phyloP scores from a whole-genome alignment of 352 stramenopile species.

The Globisporangium uncinulatum region DNA sequence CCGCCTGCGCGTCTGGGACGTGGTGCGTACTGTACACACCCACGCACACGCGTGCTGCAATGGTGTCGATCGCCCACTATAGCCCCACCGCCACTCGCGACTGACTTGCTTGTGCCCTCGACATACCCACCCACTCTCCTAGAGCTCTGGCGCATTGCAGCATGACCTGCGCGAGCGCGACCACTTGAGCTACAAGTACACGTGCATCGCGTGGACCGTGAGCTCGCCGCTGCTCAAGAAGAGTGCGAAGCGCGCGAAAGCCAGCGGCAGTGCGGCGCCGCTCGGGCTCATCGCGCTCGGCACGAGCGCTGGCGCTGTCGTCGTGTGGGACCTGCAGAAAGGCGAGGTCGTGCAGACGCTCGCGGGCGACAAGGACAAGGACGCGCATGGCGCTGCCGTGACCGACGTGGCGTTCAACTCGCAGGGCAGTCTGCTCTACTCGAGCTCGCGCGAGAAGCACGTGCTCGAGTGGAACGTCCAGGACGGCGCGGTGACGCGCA shows the following conservation, averaged over 20 bases:
- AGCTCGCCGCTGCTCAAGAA: slow-evolving; percentile 27
- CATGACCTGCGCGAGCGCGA: slow-evolving; percentile 81
- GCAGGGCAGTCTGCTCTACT: slow-evolving; percentile 62
- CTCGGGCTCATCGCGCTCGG: slow-evolving; percentile 65
- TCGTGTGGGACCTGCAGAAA: slow-evolving; percentile 72
- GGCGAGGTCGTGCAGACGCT: slow-evolving; percentile 63
- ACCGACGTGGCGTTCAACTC: slow-evolving; percentile 70
- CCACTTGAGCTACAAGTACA: slow-evolving; percentile 83
- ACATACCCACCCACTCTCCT: too few relatives aligned
- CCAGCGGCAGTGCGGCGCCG: slow-evolving; percentile 1
- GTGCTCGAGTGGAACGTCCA: slow-evolving; percentile 74
- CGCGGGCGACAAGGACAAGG: slow-evolving; percentile 34
- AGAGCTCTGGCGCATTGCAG: slow-evolving; percentile 53
- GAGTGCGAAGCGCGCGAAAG: slow-evolving; percentile 43
- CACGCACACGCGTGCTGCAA: background rate
- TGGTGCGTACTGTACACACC: slow-evolving; percentile 31
- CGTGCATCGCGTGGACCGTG: slow-evolving; percentile 61
- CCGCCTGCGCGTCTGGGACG: slow-evolving; percentile 80
- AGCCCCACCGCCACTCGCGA: background rate
- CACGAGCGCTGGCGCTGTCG: slow-evolving; percentile 54
- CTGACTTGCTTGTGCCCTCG: background rate
- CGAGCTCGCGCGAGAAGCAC: slow-evolving; percentile 65
- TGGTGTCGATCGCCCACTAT: background rate
- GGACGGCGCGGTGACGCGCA: slow-evolving; percentile 44
- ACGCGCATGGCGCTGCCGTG: slow-evolving; percentile 37